Conservation (phyloP, 768 basidiomycete genomes). For the Suillus fuscotomentosus region DNA sequence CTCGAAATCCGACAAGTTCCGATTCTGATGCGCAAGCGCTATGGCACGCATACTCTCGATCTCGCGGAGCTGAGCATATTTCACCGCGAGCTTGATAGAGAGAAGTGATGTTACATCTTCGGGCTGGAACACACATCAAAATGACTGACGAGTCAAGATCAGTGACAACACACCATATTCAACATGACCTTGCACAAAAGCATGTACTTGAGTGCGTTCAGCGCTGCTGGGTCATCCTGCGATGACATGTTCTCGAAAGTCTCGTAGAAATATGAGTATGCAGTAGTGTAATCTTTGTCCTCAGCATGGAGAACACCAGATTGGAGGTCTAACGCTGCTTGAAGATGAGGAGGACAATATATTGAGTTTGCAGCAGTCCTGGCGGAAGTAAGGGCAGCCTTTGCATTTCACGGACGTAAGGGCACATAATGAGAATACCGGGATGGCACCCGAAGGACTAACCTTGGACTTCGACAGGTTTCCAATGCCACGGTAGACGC, state of each 20-base stretch:
- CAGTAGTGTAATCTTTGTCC: conserved; percentile 97
- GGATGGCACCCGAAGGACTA: conserved; percentile 11
- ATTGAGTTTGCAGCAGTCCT: conserved; percentile 94
- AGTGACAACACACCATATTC: conserved; percentile 63
- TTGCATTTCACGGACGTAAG: neutral
- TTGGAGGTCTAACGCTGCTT: conserved; percentile 62
- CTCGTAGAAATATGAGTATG: conserved; percentile 97
- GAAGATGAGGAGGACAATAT: conserved; percentile 80
- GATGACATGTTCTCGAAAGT: conserved; percentile 86
- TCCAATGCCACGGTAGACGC: conserved; percentile 85
- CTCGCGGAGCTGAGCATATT: conserved; percentile 84
- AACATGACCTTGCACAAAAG: conserved; percentile 98
- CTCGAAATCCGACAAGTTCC: conserved; percentile 89
- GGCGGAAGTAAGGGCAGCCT: conserved; percentile 88
- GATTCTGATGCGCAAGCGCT: conserved; percentile 89
- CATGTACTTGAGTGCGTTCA: conserved; percentile 96
- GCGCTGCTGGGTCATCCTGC: conserved; percentile 72
- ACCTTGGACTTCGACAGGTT: conserved; percentile 93
- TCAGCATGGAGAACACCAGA: conserved; percentile 89
- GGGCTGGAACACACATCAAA: conserved; percentile 47
- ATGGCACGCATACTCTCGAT: conserved; percentile 96
- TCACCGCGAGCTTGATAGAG: conserved; percentile 81
- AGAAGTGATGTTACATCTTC: conserved; percentile 91
- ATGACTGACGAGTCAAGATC: neutral
- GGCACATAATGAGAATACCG: neutral